phyloP scores from a whole-genome alignment of 768 basidiomycete genomes.

The Leccinum aurantiacum region DNA sequence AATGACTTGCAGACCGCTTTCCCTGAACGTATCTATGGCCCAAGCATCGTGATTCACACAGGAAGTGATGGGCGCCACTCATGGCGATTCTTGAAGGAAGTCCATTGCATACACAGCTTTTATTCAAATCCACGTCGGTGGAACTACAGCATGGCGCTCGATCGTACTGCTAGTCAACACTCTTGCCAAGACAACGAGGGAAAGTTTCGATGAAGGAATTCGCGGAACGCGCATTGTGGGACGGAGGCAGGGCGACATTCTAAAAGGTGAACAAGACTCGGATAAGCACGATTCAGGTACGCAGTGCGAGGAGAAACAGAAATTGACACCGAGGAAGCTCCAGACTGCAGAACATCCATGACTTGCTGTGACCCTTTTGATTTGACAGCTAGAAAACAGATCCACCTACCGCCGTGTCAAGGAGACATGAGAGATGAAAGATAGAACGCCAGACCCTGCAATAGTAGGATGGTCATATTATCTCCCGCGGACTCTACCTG shows the following conservation, averaged over 20 bases:
- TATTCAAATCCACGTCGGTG: no score
- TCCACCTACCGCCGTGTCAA: no score
- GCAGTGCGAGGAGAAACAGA: conserved; percentile 22
- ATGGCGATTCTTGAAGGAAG: not conserved
- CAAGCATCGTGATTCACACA: not conserved
- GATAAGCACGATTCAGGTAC: conserved; percentile 39
- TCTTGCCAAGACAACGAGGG: no score
- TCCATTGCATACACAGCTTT: not conserved
- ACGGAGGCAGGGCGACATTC: conserved; percentile 26
- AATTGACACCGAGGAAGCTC: no score
- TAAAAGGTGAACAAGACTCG: conserved; percentile 22
- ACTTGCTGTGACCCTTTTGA: conserved; percentile 12
- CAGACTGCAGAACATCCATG: not conserved
- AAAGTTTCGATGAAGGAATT: conserved; percentile 23
- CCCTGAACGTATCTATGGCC: no score
- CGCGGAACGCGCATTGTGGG: conserved; percentile 36
- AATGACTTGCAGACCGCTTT: no score
- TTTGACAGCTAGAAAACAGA: conserved; percentile 6
- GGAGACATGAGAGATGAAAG: conserved; percentile 15
- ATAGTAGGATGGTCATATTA: conserved; percentile 2
- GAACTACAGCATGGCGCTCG: not conserved
- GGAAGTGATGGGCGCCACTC: not conserved
- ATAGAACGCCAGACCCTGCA: not conserved
- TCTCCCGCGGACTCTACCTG: conserved; percentile 1
- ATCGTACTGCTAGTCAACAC: not conserved